These are phyloP conservation scores for Macroventuria anomochaeta DNA, from an alignment of 2,329 filamentous ascomycete genomes.

Conservation along the genomic window DNA sequence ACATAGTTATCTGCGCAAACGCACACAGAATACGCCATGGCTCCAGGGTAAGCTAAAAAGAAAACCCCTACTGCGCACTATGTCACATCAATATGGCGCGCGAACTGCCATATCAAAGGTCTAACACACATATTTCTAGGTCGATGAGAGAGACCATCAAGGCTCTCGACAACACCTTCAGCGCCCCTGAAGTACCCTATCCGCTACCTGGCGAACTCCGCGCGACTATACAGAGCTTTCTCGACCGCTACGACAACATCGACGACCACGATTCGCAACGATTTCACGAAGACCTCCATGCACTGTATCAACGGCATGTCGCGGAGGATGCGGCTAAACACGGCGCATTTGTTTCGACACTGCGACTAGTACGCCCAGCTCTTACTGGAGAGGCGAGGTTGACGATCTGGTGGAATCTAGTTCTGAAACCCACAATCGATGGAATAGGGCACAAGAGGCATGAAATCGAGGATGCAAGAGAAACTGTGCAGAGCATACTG, in stretches of 20 bases:
- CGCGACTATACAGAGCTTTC: constrained; percentile 68
- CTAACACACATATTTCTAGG: constrained; percentile 36
- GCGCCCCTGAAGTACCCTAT: constrained; percentile 48
- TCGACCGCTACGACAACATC: constrained; percentile 69
- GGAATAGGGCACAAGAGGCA: constrained; percentile 67
- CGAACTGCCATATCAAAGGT: neutral
- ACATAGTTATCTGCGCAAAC: constrained; percentile 5
- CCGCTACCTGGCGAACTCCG: constrained; percentile 72
- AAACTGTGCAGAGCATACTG: constrained; percentile 69
- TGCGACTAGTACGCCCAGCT: constrained; percentile 68
- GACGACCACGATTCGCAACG: constrained; percentile 74
- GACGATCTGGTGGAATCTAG: constrained; percentile 74
- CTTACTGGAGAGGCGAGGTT: constrained; percentile 69
- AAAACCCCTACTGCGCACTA: too few species aligned
- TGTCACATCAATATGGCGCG: neutral
- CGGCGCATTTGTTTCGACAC: constrained; percentile 71
- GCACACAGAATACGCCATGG: constrained; percentile 3
- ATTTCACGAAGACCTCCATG: constrained; percentile 74
- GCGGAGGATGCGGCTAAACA: constrained; percentile 62
- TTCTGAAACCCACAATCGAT: constrained; percentile 64
- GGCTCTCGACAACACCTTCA: constrained; percentile 54
- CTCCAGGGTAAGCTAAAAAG: constrained; percentile 10
- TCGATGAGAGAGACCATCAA: constrained; percentile 58
- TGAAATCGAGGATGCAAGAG: constrained; percentile 68
- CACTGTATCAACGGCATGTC: constrained; percentile 70